Evolutionary conservation across 2,329 filamentous ascomycete species (phyloP), one percentile per base, ranked within the genome.

Genomic region (Sclerotinia borealis): DNA sequence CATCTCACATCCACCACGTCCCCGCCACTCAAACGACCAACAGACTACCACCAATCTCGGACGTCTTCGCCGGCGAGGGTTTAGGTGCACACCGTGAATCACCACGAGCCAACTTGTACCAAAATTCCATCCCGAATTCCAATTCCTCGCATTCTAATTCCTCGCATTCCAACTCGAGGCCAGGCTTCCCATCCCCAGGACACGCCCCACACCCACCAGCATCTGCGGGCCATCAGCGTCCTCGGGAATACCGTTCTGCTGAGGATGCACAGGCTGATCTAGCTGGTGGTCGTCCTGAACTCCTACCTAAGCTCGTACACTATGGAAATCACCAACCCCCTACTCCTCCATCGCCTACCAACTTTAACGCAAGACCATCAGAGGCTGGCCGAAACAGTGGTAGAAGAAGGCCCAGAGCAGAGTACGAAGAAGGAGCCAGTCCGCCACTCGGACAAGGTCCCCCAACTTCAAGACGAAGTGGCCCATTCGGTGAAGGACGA

Each of bases 291-390:
- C 86, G 95, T 63, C 89, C 96, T 63, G 95, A 99, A 64, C 81
- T 98, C 17, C 81, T 97, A 58, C 95, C 95, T 27, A 95, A 93
- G 76, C 86, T 98, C 63, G 91, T 99, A 17, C 95, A 98, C 77
- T 99, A 99, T 75, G 92, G 90, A 45, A 92, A 92, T 52, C 92
- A 96, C 73, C 93, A 96, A 75, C 93, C 93, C 47, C 93, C 93
- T 4, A 96, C 93, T 2, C 93, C 93, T 41, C 89, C 17, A 82
- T 87, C 73, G 81, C 62, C 78, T 75, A 74, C 71, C 70, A 71
- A 72, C 58, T 64, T 72, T 63, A 70, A 72, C 69, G 60, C 66
- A 17, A 68, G 71, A 65, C 66, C 69, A 22, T 63, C 65, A 52
- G 73, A 73, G 22, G 64, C 67, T 27, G 64, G 64, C 64, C 80